phyloP scores from a whole-genome alignment of 345 rosid species.

The Lepidium sativum region DNA sequence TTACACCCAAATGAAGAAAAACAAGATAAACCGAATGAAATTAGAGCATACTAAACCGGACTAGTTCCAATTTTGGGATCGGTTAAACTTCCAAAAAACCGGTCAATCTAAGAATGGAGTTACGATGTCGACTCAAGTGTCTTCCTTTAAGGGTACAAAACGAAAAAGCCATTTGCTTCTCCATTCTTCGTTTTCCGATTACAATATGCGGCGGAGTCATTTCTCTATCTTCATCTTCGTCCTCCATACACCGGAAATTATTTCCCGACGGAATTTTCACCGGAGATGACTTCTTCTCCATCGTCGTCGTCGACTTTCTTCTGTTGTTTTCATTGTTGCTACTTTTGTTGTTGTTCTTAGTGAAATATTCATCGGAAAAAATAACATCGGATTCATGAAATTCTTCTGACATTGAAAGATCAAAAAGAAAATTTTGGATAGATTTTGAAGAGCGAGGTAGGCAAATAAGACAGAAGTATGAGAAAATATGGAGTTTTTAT shows the following conservation, averaged over 20 bases:
- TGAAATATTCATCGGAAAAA: conserved; percentile 30
- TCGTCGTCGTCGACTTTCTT: conserved; percentile 12
- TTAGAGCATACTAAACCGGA: conserved; percentile 15
- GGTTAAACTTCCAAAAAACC: conserved; percentile 70
- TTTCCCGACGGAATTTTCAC: conserved; percentile 30
- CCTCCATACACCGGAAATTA: conserved; percentile 14
- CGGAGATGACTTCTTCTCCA: conserved; percentile 20
- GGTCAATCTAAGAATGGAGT: conserved; percentile 73
- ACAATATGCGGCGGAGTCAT: conserved; percentile 56
- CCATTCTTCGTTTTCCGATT: conserved; percentile 37
- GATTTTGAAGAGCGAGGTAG: not conserved
- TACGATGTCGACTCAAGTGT: conserved; percentile 67
- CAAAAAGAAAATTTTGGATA: conserved; percentile 2
- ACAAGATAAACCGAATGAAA: not conserved
- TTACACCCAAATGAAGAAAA: not conserved
- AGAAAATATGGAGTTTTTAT: conserved; percentile 4
- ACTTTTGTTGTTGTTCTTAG: not conserved
- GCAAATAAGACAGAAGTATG: conserved; percentile 6
- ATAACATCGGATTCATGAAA: conserved; percentile 49
- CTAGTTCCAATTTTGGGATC: not conserved
- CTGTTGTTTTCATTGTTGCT: not conserved
- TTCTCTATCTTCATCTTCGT: conserved; percentile 19
- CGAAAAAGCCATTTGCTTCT: conserved; percentile 67
- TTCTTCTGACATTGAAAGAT: conserved; percentile 40
- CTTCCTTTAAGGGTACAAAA: conserved; percentile 74